phyloP scores from a whole-genome alignment of 2,329 filamentous ascomycete species.

The Beauveria sp. region DNA sequence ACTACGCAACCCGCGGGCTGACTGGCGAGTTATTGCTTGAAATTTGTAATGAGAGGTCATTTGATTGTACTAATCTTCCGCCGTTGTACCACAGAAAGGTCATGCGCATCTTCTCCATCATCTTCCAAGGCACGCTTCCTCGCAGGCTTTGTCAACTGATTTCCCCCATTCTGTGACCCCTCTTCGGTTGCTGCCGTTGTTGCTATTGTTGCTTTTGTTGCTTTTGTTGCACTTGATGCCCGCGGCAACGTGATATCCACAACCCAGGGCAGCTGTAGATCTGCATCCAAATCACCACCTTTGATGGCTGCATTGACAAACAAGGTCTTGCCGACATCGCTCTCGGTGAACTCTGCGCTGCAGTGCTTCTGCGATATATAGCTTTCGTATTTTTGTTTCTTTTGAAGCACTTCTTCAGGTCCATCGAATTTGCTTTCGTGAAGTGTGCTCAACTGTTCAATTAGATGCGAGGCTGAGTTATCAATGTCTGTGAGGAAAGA shows the following conservation, averaged over 20 bases:
- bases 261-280: slow-evolving; percentile 41
- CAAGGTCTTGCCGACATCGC: slow-evolving; percentile 33
- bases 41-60: no score
- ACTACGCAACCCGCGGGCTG: no score
- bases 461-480: slow-evolving; percentile 29
- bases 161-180: no score
- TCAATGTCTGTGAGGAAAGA: slow-evolving; percentile 42
- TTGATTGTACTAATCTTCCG: no score
- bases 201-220: no score
- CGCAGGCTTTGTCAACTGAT: no score
- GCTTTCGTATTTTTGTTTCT: not conserved
- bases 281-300: slow-evolving; percentile 37
- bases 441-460: slow-evolving; percentile 17
- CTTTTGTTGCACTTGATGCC: not conserved
- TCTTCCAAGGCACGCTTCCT: not conserved
- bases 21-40: no score
- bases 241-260: not conserved
- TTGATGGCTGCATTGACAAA: slow-evolving; percentile 49
- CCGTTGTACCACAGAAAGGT: no score
- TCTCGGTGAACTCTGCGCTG: not conserved
- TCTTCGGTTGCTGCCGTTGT: no score
- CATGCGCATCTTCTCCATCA: not conserved
- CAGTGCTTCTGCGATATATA: not conserved
- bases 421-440: not conserved
- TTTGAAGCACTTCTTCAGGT: not conserved